Conservation (phyloP, 2,329 filamentous ascomycete species). For the Fusarium ramigenum region DNA sequence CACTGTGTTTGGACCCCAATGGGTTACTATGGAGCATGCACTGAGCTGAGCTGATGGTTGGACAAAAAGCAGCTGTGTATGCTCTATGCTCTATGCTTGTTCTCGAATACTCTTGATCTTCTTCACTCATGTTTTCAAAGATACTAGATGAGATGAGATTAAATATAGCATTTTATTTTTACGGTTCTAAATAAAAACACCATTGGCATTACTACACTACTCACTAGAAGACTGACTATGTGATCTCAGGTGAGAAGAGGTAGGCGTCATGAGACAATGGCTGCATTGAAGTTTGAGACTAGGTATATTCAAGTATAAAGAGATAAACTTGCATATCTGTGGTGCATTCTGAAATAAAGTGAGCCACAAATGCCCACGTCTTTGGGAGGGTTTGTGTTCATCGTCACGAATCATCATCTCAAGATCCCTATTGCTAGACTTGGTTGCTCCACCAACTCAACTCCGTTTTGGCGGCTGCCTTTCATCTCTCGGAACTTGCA, state of each 20-base stretch:
- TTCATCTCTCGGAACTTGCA: neutral
- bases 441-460: conserved; percentile 36
- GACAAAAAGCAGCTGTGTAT: neutral
- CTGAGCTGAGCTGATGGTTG: neutral
- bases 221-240: too few species aligned
- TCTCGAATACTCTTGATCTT: neutral
- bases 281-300: neutral
- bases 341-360: neutral
- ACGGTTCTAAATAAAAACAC: neutral
- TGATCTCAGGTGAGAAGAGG: neutral
- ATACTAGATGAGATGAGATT: neutral
- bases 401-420: neutral
- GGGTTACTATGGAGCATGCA: neutral
- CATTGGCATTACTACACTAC: neutral
- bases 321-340: neutral
- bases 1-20: neutral
- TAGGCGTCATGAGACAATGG: neutral
- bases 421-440: neutral
- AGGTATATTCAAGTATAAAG: neutral
- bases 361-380: neutral
- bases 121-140: neutral
- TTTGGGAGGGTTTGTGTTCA: neutral
- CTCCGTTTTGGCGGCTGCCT: neutral
- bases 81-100: neutral
- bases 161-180: neutral